Evolutionary conservation across 2,329 filamentous ascomycete species (phyloP), one percentile per base, ranked within the genome.

Genomic region (Rutstroemia sp.): DNA sequence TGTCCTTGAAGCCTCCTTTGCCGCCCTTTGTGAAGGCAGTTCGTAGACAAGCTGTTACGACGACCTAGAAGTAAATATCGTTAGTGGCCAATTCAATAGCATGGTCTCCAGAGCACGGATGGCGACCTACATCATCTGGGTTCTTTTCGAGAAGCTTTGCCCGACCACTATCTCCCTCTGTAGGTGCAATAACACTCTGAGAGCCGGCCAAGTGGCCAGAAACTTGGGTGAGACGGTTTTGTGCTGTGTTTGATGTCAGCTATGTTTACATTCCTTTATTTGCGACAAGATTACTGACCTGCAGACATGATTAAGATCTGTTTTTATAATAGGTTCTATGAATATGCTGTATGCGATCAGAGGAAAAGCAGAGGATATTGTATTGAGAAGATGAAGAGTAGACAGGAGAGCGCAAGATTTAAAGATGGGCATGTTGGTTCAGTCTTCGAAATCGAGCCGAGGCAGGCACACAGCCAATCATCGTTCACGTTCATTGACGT

Each of bases 1-100:
- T 97, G 75, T 97, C 94, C 78, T 97, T 97, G 80, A 99, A 94
- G 50, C 84, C 87, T 64, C 94, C 94, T 75, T 91, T 92, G 68
- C 92, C 91, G 65, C 91, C 92, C 74, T 90, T 95, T 63, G 91
- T 96, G 73, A 97, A 85, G 67, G 94, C 83, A 16, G 90, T 95
- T 67, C 94, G 90, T 68, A 96, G 88, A 65, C 88, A 89, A 64
- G 88, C 89, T 60, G 94, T 97, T 61, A 99, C 84, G 68, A 99
- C 94, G 63, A 97, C 83, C 82, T 85, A 62, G 23, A 54, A 48
- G 19, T 34, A 16, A 49, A 14, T 21, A 53, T 42, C 51, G 67
- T 72, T 60, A 72, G 68, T 47, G 57, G 23, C 17, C 19, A 34
- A n/a, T 38, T 14, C 47, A 49, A 30, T 27, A 19, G 7, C 5